A percentile compares a stretch with the other conserved stretches of the same genome.
Evolutionary conservation across 257 asterid species (phyloP).

Genomic region (Buddleja alternifolia): DNA sequence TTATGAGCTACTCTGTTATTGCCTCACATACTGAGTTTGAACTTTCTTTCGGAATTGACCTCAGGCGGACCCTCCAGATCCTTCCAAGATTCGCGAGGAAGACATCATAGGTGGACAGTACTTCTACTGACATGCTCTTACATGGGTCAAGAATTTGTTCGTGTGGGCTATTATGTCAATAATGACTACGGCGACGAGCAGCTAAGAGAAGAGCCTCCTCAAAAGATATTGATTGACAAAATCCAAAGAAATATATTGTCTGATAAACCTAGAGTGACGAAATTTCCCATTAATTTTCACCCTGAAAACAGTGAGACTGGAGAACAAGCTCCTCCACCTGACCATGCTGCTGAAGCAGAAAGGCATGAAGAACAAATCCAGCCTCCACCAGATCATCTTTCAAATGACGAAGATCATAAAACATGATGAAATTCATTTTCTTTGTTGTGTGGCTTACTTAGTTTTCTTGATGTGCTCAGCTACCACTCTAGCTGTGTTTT

Average conservation of each 20-base stretch:
- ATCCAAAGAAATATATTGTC: conserved; percentile 84
- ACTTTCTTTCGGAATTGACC: conserved; percentile 21
- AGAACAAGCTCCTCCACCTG: conserved; percentile 62
- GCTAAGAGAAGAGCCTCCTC: conserved; percentile 91
- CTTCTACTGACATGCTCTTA: conserved; percentile 92
- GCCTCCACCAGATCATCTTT: conserved; percentile 37
- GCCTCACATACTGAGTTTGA: not conserved
- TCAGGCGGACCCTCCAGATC: conserved; percentile 98
- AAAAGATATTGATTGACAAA: conserved; percentile 74
- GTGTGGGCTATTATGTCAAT: conserved; percentile 94
- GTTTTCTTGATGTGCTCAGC: conserved; percentile 24
- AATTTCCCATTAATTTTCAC: conserved; percentile 81
- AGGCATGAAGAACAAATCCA: conserved; percentile 51
- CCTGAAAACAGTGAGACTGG: conserved; percentile 72
- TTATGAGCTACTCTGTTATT: not conserved
- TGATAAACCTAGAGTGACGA: conserved; percentile 94
- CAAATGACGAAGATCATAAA: conserved; percentile 46
- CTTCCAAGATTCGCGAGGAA: conserved; percentile 91
- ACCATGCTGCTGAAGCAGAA: conserved; percentile 53
- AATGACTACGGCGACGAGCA: conserved; percentile 85
- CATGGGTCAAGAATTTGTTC: conserved; percentile 87
- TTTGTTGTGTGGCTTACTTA: no score
- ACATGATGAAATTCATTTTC: conserved; percentile 7
- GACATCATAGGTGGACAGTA: conserved; percentile 93
- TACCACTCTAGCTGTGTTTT: conserved; percentile 13